Evolutionary conservation across 2,329 filamentous ascomycete genomes (phyloP).

Genomic region (Tolypocladium amazonense): DNA sequence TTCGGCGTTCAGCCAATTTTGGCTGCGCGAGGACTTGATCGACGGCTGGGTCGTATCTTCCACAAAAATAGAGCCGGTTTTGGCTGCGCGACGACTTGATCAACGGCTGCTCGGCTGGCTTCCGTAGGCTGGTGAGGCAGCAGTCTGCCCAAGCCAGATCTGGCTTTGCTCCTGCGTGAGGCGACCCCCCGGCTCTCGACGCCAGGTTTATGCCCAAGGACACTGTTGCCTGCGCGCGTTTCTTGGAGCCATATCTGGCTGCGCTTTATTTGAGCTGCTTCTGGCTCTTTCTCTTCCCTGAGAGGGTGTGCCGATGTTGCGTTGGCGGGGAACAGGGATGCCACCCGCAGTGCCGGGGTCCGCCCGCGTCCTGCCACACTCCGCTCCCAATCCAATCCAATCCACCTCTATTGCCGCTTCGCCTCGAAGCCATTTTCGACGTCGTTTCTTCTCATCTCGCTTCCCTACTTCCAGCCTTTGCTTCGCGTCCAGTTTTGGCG

Average conservation of each 20-base stretch:
- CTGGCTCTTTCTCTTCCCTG: background rate
- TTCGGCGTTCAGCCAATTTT: no score
- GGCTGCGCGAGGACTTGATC: no score
- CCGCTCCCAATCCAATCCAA: background rate
- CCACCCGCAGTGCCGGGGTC: background rate
- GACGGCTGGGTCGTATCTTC: no score
- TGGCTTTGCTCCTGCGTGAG: no score
- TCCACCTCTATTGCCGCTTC: background rate
- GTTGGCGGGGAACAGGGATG: background rate
- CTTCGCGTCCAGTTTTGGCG: background rate
- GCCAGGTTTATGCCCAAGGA: background rate
- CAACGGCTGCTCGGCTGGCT: background rate
- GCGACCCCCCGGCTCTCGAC: background rate
- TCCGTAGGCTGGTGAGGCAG: no score
- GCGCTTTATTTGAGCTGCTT: background rate
- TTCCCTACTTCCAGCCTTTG: background rate
- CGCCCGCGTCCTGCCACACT: background rate
- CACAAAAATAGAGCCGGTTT: no score
- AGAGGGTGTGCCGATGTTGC: background rate
- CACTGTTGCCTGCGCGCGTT: background rate
- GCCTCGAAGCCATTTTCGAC: background rate
- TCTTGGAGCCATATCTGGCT: background rate
- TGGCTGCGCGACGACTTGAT: background rate
- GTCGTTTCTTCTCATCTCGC: background rate
- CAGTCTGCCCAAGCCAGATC: no score